Base-by-base conservation (phyloP, 257 asterid genomes). In the Rehmannia glutinosa region DNA sequence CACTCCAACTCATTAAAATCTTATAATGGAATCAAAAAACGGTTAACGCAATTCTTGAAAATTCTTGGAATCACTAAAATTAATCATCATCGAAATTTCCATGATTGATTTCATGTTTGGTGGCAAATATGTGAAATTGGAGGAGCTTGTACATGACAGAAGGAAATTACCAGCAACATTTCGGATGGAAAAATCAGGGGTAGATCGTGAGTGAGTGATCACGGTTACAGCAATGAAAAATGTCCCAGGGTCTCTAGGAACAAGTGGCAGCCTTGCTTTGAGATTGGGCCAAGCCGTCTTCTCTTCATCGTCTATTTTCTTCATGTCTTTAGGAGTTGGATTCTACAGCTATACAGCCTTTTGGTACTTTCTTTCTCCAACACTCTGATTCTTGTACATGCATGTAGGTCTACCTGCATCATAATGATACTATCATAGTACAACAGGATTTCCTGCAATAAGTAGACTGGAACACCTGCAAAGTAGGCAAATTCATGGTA, bases 291-390 rank as follows among this genome's bases (percentile, higher is more conserved):
- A 87, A 78, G 83, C 83, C 19, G 47, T 76, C 64, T 82, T 71
- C 75, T 82, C 95, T 59, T 76, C 87, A 8, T 81, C 86, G 23
- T 83, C 95, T 66, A 88, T 90, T 54, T 75, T 78, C 71, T 82
- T 82, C 88, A 85, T 87, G 93, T 87, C 95, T 5, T 66, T 82
- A 30, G 86, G 87, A 69, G 86, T 73, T 32, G 92, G 87, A 35
- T 85, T 87, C 84, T 86, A 87, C 77, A 82, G 73, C 84, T 90
- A 87, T 61, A 87, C 97, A 16, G 80, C 93, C 75, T 90, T 90
- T 42, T 82, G 97, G 97, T 90, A 84, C 64, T 39, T 55, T 19
- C 51, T 66, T 20, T 39, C 5, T 17, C 7, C n/a, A n/a, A 32
- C 39, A 5, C 38, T 27, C 28, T 8, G 24, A 46, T 35, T 33